These are phyloP conservation scores for Afroboletus lepidellus DNA, from an alignment of 1,284 basidiomycete species.

Conservation along the genomic window DNA sequence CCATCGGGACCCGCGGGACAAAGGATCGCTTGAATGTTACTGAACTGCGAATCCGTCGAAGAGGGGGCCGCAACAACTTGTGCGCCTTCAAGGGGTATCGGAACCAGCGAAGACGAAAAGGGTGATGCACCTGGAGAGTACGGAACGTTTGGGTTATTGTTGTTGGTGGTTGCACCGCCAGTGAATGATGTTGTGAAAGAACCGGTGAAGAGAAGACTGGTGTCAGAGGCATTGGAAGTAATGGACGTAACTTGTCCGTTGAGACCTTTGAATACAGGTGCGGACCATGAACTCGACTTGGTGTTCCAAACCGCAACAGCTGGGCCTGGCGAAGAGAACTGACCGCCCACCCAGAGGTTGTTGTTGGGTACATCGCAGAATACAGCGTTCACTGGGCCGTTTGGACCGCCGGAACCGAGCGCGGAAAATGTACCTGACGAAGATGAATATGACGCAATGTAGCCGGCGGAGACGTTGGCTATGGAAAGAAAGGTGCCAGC, in stretches of 20 bases:
- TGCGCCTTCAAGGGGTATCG: conserved; percentile 71
- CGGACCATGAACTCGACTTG: conserved; percentile 64
- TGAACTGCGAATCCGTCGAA: conserved; percentile 61
- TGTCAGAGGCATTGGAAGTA: conserved; percentile 66
- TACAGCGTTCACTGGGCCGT: conserved; percentile 74
- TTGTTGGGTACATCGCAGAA: conserved; percentile 75
- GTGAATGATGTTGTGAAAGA: conserved; percentile 77
- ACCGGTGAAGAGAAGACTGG: conserved; percentile 84
- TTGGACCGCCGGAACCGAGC: conserved; percentile 58
- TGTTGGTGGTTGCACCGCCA: conserved; percentile 57
- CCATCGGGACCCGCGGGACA: conserved; percentile 84
- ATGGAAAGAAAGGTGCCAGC: conserved; percentile 77
- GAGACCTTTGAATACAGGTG: conserved; percentile 82
- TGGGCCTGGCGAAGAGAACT: conserved; percentile 68
- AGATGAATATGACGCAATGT: conserved; percentile 73
- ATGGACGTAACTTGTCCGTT: conserved; percentile 75
- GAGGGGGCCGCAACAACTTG: conserved; percentile 74
- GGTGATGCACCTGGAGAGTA: conserved; percentile 77
- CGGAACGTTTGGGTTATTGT: conserved; percentile 74
- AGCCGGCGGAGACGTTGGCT: conserved; percentile 52
- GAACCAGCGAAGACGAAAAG: conserved; percentile 88
- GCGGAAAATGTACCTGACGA: conserved; percentile 58
- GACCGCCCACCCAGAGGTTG: conserved; percentile 85
- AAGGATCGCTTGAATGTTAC: conserved; percentile 71
- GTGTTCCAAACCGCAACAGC: conserved; percentile 82